phyloP scores from a whole-genome alignment of 1,284 basidiomycete species.

The Puccinia novopanici region DNA sequence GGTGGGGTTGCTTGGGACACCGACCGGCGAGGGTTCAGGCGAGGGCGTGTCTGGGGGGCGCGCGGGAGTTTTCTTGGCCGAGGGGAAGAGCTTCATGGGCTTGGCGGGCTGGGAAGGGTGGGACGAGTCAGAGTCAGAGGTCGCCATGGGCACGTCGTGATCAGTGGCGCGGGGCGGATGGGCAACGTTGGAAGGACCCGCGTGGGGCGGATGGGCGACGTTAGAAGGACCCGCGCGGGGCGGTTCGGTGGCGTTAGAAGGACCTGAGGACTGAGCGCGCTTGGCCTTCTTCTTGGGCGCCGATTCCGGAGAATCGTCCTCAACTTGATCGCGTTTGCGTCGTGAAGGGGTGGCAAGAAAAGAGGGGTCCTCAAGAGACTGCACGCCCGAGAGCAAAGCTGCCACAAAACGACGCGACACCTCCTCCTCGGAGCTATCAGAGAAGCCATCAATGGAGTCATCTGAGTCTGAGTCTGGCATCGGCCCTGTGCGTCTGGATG shows the following conservation, averaged over 20 bases:
- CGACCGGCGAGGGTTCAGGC: neutral
- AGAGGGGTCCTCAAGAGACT: neutral
- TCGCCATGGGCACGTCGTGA: neutral
- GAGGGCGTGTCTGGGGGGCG: neutral
- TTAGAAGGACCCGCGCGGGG: neutral
- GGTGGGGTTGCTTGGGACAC: slow-evolving; percentile 23
- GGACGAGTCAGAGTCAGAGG: neutral
- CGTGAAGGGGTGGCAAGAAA: neutral
- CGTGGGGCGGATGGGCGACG: neutral
- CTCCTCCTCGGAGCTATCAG: neutral
- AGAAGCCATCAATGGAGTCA: neutral
- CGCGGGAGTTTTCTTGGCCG: neutral
- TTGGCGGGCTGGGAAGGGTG: neutral
- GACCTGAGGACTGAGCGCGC: slow-evolving; percentile 7
- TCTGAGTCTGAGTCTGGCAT: neutral
- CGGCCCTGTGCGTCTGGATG: neutral
- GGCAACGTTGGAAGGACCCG: neutral
- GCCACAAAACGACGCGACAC: neutral
- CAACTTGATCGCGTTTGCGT: slow-evolving; percentile 1
- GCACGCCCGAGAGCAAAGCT: neutral
- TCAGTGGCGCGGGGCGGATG: neutral
- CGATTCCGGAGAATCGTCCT: neutral
- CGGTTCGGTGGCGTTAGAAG: neutral
- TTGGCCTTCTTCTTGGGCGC: slow-evolving; percentile 9
- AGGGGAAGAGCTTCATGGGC: slow-evolving; percentile 9